phyloP scores from a whole-genome alignment of 129 eudicot species.

The Scalesia atractyloides region DNA sequence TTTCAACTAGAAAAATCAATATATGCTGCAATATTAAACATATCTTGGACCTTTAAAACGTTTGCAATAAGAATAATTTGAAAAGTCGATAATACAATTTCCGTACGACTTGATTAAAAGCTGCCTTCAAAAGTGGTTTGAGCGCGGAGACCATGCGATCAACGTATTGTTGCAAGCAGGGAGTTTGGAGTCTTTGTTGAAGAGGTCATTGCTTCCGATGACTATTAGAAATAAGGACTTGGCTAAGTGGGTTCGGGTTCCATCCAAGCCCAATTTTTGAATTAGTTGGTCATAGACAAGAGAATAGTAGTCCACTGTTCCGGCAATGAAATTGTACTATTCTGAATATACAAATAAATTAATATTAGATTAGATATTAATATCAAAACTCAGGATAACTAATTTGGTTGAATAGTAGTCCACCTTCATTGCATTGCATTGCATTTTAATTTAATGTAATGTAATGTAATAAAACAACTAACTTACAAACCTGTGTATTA shows the following conservation, averaged over 20 bases:
- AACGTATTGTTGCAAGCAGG: constrained; percentile 55
- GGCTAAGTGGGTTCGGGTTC: constrained; percentile 44
- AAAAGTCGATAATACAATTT: too few species aligned
- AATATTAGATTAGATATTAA: too few species aligned
- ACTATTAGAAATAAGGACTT: constrained; percentile 62
- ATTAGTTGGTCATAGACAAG: constrained; percentile 45
- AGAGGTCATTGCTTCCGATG: constrained; percentile 82
- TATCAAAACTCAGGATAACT: constrained; percentile 68
- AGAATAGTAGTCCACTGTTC: constrained; percentile 50
- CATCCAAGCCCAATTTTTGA: constrained; percentile 36
- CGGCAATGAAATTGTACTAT: constrained; percentile 47
- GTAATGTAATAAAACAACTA: too few species aligned
- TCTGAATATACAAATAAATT: constrained; percentile 25
- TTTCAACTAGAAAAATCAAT: too few species aligned
- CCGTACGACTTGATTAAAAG: not conserved
- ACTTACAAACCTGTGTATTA: too few species aligned
- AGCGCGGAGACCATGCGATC: constrained; percentile 56
- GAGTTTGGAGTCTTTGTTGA: constrained; percentile 41
- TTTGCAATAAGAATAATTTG: too few species aligned
- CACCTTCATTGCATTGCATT: too few species aligned
- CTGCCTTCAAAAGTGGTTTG: constrained; percentile 54
- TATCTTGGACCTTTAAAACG: too few species aligned
- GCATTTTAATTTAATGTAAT: too few species aligned
- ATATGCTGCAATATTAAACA: too few species aligned
- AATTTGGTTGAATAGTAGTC: too few species aligned